phyloP scores from a whole-genome alignment of 2,329 filamentous ascomycete species.

The Neofusicoccum umdonicola region DNA sequence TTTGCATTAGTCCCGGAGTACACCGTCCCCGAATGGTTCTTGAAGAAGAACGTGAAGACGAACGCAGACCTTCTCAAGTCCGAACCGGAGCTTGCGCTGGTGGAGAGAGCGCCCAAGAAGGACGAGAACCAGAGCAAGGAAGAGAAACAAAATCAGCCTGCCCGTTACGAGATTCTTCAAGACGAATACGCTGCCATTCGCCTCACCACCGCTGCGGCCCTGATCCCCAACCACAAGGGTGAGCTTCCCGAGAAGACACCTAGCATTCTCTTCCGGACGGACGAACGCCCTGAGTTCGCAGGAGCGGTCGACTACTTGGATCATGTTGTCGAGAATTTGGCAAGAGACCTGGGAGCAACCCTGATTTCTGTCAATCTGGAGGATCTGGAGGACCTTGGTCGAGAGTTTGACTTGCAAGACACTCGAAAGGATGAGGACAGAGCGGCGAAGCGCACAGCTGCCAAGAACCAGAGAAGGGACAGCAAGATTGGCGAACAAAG shows the following conservation, averaged over 20 bases:
- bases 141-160: neutral
- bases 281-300: no score
- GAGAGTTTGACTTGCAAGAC: neutral
- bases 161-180: neutral
- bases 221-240: neutral
- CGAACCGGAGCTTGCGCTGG: neutral
- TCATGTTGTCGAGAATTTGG: neutral
- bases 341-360: neutral
- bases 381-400: neutral
- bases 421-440: neutral
- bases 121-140: neutral
- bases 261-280: neutral
- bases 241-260: no score
- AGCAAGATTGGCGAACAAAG: neutral
- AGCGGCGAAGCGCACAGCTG: neutral
- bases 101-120: neutral
- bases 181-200: neutral
- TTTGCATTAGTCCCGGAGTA: no score
- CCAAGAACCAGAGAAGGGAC: neutral
- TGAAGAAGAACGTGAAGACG: neutral
- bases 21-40: neutral
- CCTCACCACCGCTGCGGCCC: neutral
- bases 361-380: neutral
- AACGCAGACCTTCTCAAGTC: neutral
- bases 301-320: neutral